phyloP scores from a whole-genome alignment of 2,329 filamentous ascomycete genomes.

The Blastomyces parvus region DNA sequence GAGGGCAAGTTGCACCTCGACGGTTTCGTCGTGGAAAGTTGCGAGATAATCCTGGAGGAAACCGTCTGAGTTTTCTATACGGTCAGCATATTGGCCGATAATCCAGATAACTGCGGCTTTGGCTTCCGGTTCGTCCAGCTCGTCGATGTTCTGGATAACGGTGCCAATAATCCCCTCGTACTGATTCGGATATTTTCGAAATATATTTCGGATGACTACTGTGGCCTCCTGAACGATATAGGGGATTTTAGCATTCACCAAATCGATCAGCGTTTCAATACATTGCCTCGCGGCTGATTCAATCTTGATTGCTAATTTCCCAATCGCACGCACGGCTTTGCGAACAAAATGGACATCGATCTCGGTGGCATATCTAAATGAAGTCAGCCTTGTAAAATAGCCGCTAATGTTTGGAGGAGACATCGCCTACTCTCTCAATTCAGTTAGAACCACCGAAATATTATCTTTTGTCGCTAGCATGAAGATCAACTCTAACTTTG shows the following conservation, averaged over 20 bases:
- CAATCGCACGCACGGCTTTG: constrained; percentile 93
- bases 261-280: constrained; percentile 83
- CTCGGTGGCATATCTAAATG: constrained; percentile 69
- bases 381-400: constrained; percentile 7
- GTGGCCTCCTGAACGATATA: constrained; percentile 99
- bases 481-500: constrained; percentile 95
- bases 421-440: constrained; percentile 67
- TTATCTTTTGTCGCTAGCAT: constrained; percentile 96
- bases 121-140: constrained; percentile 90
- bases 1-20: constrained; percentile 89
- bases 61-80: constrained; percentile 93
- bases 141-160: constrained; percentile 91
- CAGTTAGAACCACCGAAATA: constrained; percentile 88
- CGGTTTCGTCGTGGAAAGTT: constrained; percentile 84
- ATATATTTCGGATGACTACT: constrained; percentile 97
- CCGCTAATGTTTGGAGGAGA: too few species aligned
- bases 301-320: constrained; percentile 97
- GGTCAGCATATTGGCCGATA: constrained; percentile 93
- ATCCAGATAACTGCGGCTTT: constrained; percentile 99
- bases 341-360: constrained; percentile 98
- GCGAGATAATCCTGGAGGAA: constrained; percentile 92
- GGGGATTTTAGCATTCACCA: constrained; percentile 95
- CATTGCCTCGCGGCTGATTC: constrained; percentile 84
- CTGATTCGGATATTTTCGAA: constrained; percentile 97
- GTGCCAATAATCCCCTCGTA: constrained; percentile 97